A percentile compares a stretch with the other conserved stretches of the same genome.
These are phyloP conservation scores for Pichia exigua DNA, from an alignment of 805 yeast genomes.

Conservation along the genomic window DNA sequence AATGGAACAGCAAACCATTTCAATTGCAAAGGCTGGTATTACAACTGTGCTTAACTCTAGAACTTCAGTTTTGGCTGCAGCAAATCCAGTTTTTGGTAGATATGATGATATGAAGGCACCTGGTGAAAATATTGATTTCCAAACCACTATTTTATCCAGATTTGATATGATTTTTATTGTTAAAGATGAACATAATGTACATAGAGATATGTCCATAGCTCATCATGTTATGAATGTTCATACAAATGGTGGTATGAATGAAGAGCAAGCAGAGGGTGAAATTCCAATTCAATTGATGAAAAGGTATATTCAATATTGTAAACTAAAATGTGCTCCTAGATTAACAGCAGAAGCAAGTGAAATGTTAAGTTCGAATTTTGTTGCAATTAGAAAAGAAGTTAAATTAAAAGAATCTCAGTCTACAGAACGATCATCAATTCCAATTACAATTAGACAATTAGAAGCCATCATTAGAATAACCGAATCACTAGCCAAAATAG, in stretches of 20 bases:
- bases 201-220: constrained; percentile 83
- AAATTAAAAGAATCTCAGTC: constrained; percentile 73
- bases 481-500: constrained; percentile 85
- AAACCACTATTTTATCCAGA: constrained; percentile 91
- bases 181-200: constrained; percentile 87
- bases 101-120: constrained; percentile 95
- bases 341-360: constrained; percentile 85
- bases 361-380: constrained; percentile 84
- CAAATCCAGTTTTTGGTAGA: constrained; percentile 94
- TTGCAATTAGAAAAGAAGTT: constrained; percentile 76
- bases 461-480: constrained; percentile 96
- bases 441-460: constrained; percentile 93
- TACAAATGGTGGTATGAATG: constrained; percentile 55
- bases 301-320: constrained; percentile 84
- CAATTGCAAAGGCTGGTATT: constrained; percentile 98
- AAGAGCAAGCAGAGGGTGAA: constrained; percentile 61
- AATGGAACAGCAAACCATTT: constrained; percentile 98
- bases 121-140: constrained; percentile 97
- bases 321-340: constrained; percentile 87
- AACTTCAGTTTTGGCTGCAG: constrained; percentile 95
- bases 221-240: constrained; percentile 93
- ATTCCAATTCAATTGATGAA: constrained; percentile 88
- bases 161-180: constrained; percentile 98
- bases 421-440: constrained; percentile 88
- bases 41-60: constrained; percentile 94